phyloP scores from a whole-genome alignment of 768 basidiomycete genomes.

The Auriculariales sp. region DNA sequence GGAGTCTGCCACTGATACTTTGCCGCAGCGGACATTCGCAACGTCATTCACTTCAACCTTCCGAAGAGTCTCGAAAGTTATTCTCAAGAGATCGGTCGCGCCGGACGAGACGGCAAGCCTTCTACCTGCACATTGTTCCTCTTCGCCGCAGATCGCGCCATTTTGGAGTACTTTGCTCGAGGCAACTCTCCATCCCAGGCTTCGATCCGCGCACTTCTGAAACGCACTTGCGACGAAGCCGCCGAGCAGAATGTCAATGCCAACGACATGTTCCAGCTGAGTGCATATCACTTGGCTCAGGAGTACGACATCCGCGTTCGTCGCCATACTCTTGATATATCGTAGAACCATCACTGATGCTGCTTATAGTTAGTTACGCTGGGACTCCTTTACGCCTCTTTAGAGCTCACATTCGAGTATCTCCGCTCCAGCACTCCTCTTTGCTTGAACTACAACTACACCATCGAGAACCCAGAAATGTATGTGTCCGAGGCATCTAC shows the following conservation, averaged over 20 bases:
- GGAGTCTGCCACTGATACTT: constrained; percentile 13
- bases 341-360: not conserved
- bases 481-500: constrained; percentile 17
- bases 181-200: constrained; percentile 30
- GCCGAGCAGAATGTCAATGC: constrained; percentile 1
- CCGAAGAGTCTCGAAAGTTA: constrained; percentile 33
- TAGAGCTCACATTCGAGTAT: constrained; percentile 31
- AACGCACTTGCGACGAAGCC: constrained; percentile 9
- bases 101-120: constrained; percentile 26
- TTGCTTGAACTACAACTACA: constrained; percentile 27
- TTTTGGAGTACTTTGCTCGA: constrained; percentile 32
- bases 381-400: constrained; percentile 28
- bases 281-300: constrained; percentile 5
- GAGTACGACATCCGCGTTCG: constrained; percentile 25
- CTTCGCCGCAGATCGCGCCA: constrained; percentile 25
- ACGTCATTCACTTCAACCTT: constrained; percentile 27
- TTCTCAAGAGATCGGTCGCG: constrained; percentile 31
- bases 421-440: constrained; percentile 33
- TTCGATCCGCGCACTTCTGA: constrained; percentile 10
- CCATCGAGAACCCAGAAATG: constrained; percentile 10
- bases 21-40: constrained; percentile 18
- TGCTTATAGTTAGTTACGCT: constrained; percentile 23
- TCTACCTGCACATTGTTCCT: constrained; percentile 34
- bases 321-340: not conserved
- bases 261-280: constrained; percentile 8